Evolutionary conservation across 352 stramenopile species (phyloP), one percentile per base, ranked within the genome.

Genomic region (Phytopythium chamaehyphon): DNA sequence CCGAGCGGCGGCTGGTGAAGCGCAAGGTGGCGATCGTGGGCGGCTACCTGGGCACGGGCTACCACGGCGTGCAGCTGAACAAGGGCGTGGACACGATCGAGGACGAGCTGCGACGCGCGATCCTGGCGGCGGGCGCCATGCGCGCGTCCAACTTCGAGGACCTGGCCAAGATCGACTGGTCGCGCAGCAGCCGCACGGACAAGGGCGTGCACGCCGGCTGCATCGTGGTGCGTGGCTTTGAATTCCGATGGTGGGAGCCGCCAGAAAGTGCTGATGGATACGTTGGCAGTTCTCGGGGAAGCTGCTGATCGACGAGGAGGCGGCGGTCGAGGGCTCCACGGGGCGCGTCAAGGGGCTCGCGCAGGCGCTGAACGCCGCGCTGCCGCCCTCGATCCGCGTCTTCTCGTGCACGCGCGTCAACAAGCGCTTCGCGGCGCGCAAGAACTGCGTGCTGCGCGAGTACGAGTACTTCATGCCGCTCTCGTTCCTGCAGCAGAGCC

Each of bases 401-500:
- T 96, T 96, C 55, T 95, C 88, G 14, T 88, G 75, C 52, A 91
- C 82, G 33, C 74, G 84, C 49, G 87, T 96, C 33, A 89, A 89
- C 58, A 96, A 96, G 69, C 83, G 82, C 45, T 97, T 97, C 48
- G 75, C 78, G n/a, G 85, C 87, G 26, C 80, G 89, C 15, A 86
- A 80, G 51, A 91, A 91, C 54, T 96, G 88, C 55, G 83, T 86
- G 28, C 66, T 95, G 39, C 82, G 89, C 28, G 87, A 93, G 51
- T 97, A 97, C 61, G 83, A 96, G 63, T 97, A 97, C 62, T 95
- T 94, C 46, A 66, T 97, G 58, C 89, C 89, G 24, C 62, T 90
- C 2, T 89, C 72, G 46, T 90, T 93, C 46, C 54, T 93, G 15
- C 60, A 77, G 53, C 52, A 62, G 14, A 87, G 74, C 48, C 52